Conservation (phyloP, 441 rosid species). For the Gossypium gossypioides region DNA sequence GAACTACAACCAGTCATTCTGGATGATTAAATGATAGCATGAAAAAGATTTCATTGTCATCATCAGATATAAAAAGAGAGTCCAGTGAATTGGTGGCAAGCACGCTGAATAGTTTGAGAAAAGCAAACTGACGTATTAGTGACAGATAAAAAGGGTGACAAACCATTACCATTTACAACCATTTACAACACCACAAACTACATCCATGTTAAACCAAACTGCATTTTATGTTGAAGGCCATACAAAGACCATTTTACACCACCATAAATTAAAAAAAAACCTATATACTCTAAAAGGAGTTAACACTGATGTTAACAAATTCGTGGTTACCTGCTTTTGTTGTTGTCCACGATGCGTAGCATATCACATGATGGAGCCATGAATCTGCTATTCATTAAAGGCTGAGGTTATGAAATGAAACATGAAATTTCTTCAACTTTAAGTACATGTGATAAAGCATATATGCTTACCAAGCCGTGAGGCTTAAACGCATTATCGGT, state of each 20-base stretch:
- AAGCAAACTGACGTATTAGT: no score
- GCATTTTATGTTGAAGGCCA: constrained; percentile 9
- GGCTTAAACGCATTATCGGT: constrained; percentile 33
- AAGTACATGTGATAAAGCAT: not conserved
- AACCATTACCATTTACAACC: constrained; percentile 7
- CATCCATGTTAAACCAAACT: not conserved
- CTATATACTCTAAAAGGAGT: constrained; percentile 6
- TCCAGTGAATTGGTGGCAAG: no score
- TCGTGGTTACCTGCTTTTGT: constrained; percentile 20
- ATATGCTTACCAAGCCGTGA: constrained; percentile 34
- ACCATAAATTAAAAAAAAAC: not conserved
- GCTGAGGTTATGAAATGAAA: not conserved
- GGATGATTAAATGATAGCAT: no score
- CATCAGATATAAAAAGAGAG: no score
- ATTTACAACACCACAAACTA: not conserved
- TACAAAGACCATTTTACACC: not conserved
- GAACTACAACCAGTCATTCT: no score
- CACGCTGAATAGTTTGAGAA: no score
- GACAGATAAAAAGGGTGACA: not conserved
- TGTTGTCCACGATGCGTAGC: constrained; percentile 22
- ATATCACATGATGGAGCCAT: constrained; percentile 30
- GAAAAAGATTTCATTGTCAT: no score
- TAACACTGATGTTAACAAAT: not conserved
- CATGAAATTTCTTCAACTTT: constrained; percentile 4
- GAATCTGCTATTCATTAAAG: constrained; percentile 33